Evolutionary conservation across 148 eudicot species (phyloP).

Genomic region (Nepenthes mirabilis): DNA sequence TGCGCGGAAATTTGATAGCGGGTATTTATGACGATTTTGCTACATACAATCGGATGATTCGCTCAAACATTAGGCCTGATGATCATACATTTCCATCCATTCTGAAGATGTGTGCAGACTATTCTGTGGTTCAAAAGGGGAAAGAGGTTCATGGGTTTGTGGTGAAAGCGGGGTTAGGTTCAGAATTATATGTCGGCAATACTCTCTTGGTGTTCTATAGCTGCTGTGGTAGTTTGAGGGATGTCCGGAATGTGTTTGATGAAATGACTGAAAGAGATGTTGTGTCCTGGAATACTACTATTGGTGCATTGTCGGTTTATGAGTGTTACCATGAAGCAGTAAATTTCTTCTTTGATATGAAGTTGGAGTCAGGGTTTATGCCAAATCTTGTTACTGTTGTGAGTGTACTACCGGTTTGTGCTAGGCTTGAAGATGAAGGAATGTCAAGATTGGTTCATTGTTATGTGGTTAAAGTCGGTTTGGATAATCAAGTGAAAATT

Average conservation of each 20-base stretch:
- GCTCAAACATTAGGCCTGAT: conserved; percentile 36
- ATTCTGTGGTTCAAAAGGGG: conserved; percentile 24
- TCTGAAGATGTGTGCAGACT: conserved; percentile 49
- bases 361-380: conserved; percentile 13
- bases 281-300: conserved; percentile 65
- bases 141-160: conserved; percentile 52
- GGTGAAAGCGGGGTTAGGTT: conserved; percentile 41
- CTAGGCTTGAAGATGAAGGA: conserved; percentile 25
- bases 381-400: conserved; percentile 47
- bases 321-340: conserved; percentile 22
- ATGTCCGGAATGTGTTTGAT: conserved; percentile 41
- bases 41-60: conserved; percentile 35
- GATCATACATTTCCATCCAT: conserved; percentile 57
- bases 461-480: conserved; percentile 46
- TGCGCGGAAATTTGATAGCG: conserved; percentile 26
- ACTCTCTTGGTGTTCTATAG: conserved; percentile 53
- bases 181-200: conserved; percentile 45
- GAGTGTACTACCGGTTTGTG: conserved; percentile 55
- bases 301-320: conserved; percentile 29
- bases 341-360: conserved; percentile 30
- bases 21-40: conserved; percentile 18
- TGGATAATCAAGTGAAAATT: conserved; percentile 22
- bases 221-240: conserved; percentile 22
- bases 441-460: conserved; percentile 33
- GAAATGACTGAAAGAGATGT: conserved; percentile 56